phyloP scores from a whole-genome alignment of 1,284 basidiomycete species.

The Golubevia pallescens region DNA sequence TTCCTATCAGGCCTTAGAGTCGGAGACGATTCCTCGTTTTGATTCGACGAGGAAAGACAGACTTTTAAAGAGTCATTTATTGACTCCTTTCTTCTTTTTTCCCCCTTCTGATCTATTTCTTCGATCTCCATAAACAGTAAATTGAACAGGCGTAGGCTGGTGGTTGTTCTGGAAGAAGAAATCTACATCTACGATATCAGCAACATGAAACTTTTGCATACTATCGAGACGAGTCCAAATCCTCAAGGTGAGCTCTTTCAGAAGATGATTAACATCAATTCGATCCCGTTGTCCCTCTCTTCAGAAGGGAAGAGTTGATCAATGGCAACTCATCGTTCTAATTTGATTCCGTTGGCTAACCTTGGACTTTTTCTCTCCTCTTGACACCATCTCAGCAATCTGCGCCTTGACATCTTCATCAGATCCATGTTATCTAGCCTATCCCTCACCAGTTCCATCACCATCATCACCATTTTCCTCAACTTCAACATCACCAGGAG shows the following conservation, averaged over 20 bases:
- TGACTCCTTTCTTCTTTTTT: too few relatives aligned
- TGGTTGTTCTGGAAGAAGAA: constrained; percentile 92
- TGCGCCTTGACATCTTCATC: constrained; percentile 93
- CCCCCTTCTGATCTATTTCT: too few relatives aligned
- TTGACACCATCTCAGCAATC: too few relatives aligned
- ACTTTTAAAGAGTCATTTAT: too few relatives aligned
- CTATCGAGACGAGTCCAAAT: constrained; percentile 95
- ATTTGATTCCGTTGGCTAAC: not conserved
- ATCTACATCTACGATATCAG: constrained; percentile 99
- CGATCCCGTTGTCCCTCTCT: not conserved
- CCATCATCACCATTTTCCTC: constrained; percentile 70
- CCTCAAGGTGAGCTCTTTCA: constrained; percentile 75
- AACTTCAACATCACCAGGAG: constrained; percentile 28
- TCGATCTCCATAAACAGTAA: too few relatives aligned
- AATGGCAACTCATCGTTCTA: too few relatives aligned
- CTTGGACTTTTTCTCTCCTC: too few relatives aligned
- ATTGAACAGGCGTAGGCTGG: constrained; percentile 93
- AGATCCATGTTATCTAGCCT: constrained; percentile 93
- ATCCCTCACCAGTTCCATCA: constrained; percentile 89
- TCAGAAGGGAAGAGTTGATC: too few relatives aligned
- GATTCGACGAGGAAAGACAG: too few relatives aligned
- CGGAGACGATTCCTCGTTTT: too few relatives aligned
- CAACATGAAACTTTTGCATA: constrained; percentile 96
- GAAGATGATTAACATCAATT: not conserved
- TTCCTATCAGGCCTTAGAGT: too few relatives aligned